phyloP scores from a whole-genome alignment of 495 filamentous ascomycete species.

The Halenospora varia region DNA sequence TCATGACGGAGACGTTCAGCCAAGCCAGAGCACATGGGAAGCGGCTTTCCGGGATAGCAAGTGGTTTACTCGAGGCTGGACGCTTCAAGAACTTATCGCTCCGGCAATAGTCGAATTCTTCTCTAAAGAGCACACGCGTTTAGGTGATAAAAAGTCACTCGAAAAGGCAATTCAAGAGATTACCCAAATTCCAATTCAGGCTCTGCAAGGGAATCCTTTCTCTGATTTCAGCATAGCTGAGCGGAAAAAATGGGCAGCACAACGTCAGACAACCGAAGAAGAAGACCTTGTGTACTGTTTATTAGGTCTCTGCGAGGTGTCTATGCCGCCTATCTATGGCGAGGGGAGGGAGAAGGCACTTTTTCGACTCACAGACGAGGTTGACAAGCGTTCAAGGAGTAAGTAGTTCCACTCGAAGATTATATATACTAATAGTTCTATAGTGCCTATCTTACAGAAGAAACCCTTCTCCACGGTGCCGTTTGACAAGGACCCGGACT shows the following conservation, averaged over 20 bases:
- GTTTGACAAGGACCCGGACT: too few species aligned
- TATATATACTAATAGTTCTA: conserved; percentile 27
- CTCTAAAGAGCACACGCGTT: conserved; percentile 3
- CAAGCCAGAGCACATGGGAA: background rate
- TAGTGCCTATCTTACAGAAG: too few species aligned
- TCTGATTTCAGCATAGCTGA: conserved; percentile 19
- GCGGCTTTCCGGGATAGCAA: background rate
- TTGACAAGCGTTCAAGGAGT: conserved; percentile 11
- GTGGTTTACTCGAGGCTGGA: too few species aligned
- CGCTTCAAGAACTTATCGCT: too few species aligned
- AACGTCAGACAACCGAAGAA: conserved; percentile 18
- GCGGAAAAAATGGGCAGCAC: conserved; percentile 27
- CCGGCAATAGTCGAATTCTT: conserved; percentile 24
- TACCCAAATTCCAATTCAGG: conserved; percentile 23
- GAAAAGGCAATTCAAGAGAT: conserved; percentile 18
- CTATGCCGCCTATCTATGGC: conserved; percentile 29
- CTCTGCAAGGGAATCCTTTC: conserved; percentile 16
- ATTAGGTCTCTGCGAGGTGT: conserved; percentile 27
- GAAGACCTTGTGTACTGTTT: conserved; percentile 30
- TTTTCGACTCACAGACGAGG: conserved; percentile 24
- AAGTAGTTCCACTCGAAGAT: background rate
- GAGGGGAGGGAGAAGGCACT: conserved; percentile 27
- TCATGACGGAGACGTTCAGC: background rate
- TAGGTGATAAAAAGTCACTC: conserved; percentile 26
- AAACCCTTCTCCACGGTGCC: too few species aligned